Conservation (phyloP, 78 protist species). For the Mastigamoeba balamuthi region DNA sequence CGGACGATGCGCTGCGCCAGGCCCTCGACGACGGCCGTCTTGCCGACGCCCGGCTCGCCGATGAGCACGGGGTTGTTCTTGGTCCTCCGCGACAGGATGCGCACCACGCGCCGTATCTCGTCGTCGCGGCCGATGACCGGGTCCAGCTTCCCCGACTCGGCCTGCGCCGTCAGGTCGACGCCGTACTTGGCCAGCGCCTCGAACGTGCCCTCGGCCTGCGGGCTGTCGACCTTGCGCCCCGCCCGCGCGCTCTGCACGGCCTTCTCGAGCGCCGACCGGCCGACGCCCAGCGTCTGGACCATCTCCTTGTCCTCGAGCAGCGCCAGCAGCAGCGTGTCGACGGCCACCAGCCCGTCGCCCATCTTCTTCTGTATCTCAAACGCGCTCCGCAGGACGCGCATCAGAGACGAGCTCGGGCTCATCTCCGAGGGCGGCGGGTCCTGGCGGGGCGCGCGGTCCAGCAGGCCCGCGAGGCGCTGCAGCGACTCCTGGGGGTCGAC, state of each 20-base stretch:
- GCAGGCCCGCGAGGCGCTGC: background rate
- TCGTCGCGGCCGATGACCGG: slow-evolving; percentile 98
- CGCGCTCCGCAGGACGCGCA: background rate
- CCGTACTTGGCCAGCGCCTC: slow-evolving; percentile 78
- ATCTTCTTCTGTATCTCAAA: background rate
- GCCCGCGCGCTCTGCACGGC: background rate
- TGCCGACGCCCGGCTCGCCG: slow-evolving; percentile 95
- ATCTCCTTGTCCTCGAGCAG: background rate
- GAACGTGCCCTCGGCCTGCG: slow-evolving; percentile 42
- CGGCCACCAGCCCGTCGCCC: background rate
- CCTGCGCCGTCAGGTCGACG: slow-evolving; percentile 61
- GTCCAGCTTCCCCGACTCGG: slow-evolving; percentile 90
- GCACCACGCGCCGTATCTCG: slow-evolving; percentile 87
- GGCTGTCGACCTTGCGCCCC: background rate
- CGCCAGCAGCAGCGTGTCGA: background rate
- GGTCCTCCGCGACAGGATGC: slow-evolving; percentile 69
- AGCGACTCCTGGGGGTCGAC: background rate
- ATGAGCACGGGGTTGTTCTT: slow-evolving; percentile 97
- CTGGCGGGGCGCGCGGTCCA: background rate
- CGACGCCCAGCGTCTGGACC: background rate
- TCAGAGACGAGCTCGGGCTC: background rate
- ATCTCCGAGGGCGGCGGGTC: background rate
- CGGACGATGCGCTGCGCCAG: slow-evolving; percentile 93
- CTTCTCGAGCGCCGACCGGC: background rate
- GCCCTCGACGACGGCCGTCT: slow-evolving; percentile 97